Evolutionary conservation across 495 filamentous ascomycete genomes (phyloP), one percentile per base, ranked within the genome.

Genomic region (Penicillium desertorum): DNA sequence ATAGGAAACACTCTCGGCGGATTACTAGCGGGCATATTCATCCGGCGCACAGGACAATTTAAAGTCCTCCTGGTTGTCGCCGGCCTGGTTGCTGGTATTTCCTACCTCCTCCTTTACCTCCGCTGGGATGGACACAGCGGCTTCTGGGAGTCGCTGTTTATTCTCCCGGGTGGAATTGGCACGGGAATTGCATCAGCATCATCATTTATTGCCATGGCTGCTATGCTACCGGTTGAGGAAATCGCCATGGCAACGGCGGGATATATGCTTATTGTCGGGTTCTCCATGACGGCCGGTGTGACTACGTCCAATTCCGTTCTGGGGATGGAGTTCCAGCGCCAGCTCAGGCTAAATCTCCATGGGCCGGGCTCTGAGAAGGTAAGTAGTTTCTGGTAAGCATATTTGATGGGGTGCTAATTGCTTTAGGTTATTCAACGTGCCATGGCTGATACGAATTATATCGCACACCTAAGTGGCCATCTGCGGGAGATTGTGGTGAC

Each of bases 1-100:
- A 63, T 82, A 1, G 87, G 85, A 6, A 89, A 89, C 61, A 81
- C 85, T 0, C 45, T 88, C 2, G 87, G 86, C 4, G 85, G 83
- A 1, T 59, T 90, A 0, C 30, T 83, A 1, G 78, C 84, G 0
- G 86, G 87, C 0, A n/a, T 66, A 0, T 73, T 80, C 55, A 89
- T 89, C 57, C 49, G 55, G 34, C 79, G 80, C 32, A 86, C 83
- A 0, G 86, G 85, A 0, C 74, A 78, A 4, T 88, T 86, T 67
- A 87, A 87, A 57, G 34, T 57, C 0, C 72, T 86, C 0, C 69
- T 83, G 5, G 62, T 86, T 19, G 17, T 81, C 3, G 80, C 83
- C 5, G 79, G 81, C 0, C 42, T 80, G 5, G 58, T 78, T 8
- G 76, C 83, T 0, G 77, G 76, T 5, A 51, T 76, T 23, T 66